phyloP scores from a whole-genome alignment of 2,329 filamentous ascomycete genomes.

The Claviceps sp. region DNA sequence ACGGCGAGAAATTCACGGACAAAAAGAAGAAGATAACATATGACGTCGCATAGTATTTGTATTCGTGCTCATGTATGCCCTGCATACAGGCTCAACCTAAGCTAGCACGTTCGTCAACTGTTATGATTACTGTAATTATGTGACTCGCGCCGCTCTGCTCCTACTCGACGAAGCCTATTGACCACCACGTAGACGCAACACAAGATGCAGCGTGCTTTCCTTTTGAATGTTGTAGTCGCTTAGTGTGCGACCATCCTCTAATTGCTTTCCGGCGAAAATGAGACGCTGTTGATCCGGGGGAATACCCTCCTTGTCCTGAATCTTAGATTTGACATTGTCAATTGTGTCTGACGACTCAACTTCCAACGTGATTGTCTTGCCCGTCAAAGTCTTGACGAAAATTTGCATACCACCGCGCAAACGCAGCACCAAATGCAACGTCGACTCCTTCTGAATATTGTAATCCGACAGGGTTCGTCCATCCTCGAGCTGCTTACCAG shows the following conservation, averaged over 20 bases:
- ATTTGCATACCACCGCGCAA: conserved; percentile 80
- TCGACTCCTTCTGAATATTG: conserved; percentile 92
- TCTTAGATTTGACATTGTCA: no score
- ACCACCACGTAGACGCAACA: conserved; percentile 69
- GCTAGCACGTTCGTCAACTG: neutral
- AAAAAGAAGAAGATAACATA: no score
- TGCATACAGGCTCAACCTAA: neutral
- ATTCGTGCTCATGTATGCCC: neutral
- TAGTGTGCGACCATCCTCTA: conserved; percentile 83
- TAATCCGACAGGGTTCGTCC: conserved; percentile 85
- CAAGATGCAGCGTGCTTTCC: conserved; percentile 69
- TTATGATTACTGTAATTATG: neutral
- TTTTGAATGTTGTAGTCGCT: conserved; percentile 97
- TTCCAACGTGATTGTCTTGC: conserved; percentile 89
- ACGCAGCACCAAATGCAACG: conserved; percentile 67
- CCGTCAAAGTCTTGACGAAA: conserved; percentile 76
- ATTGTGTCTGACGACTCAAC: conserved; percentile 40
- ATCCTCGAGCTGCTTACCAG: conserved; percentile 87
- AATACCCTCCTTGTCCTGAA: no score
- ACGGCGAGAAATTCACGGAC: no score
- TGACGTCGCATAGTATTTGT: neutral
- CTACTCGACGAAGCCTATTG: neutral
- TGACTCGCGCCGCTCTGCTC: neutral
- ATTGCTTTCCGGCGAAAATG: conserved; percentile 87
- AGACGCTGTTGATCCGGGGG: conserved; percentile 54